phyloP scores from a whole-genome alignment of 805 yeast species.

The Lipomyces orientalis region DNA sequence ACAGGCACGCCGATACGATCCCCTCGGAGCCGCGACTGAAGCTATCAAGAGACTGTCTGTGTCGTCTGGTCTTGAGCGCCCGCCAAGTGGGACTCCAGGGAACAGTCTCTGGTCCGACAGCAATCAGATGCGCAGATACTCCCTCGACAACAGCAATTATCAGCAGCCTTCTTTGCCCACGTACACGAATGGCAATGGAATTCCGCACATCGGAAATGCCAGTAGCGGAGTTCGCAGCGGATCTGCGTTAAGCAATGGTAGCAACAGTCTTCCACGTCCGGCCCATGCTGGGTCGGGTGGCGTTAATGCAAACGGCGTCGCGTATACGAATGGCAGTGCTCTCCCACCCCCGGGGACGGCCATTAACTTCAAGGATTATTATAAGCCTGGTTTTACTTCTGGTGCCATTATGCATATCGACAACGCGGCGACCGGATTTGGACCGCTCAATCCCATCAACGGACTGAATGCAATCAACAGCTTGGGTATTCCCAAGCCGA shows the following conservation, averaged over 20 bases:
- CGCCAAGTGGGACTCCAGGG: neutral
- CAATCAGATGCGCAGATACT: neutral
- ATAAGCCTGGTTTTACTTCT: neutral
- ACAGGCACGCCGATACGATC: neutral
- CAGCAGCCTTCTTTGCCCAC: conserved; percentile 3
- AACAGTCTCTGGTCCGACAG: conserved; percentile 1
- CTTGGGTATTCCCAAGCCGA: neutral
- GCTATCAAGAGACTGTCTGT: conserved; percentile 16
- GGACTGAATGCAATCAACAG: neutral
- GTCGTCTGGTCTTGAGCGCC: neutral
- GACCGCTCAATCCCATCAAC: neutral
- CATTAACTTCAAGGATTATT: neutral
- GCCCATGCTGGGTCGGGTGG: neutral
- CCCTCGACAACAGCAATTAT: neutral
- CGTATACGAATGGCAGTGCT: neutral
- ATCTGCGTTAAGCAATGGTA: neutral
- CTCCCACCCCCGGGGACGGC: neutral
- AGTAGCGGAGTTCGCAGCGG: neutral
- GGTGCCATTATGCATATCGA: conserved; percentile 1
- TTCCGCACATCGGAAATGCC: neutral
- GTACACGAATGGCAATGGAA: neutral
- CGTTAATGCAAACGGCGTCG: neutral
- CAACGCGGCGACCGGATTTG: neutral
- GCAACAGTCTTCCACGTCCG: neutral
- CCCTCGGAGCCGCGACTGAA: neutral